Evolutionary conservation across 2,329 filamentous ascomycete species (phyloP).

Genomic region (Penicillium sp.): DNA sequence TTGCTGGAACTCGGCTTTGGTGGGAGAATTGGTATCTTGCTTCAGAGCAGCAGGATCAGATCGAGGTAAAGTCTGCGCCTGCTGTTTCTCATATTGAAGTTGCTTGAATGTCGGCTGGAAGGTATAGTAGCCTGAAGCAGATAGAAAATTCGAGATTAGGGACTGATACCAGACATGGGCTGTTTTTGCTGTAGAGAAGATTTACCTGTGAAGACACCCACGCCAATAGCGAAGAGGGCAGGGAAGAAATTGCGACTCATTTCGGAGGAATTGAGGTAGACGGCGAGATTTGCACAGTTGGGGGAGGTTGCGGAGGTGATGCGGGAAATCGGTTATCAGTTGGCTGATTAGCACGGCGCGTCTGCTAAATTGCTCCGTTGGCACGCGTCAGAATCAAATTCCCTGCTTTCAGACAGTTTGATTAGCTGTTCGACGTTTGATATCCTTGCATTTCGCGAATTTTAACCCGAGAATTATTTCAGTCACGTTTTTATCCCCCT

Average conservation of each 20-base stretch:
- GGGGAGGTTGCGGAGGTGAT: slow-evolving; percentile 13
- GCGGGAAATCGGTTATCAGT: slow-evolving; percentile 17
- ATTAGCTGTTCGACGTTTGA: not conserved
- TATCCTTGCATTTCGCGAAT: not conserved
- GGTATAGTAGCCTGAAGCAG: slow-evolving; percentile 34
- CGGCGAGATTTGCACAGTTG: slow-evolving; percentile 1
- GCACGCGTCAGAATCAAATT: slow-evolving; percentile 3
- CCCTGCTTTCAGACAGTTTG: not conserved
- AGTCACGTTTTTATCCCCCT: not conserved
- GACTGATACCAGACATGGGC: not conserved
- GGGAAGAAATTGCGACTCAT: slow-evolving; percentile 36
- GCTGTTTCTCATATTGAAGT: slow-evolving; percentile 26
- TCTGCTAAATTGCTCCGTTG: slow-evolving; percentile 17
- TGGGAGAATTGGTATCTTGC: not conserved
- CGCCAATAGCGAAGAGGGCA: slow-evolving; percentile 30
- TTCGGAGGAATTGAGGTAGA: slow-evolving; percentile 1
- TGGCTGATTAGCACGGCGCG: slow-evolving; percentile 18
- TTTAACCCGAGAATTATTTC: not conserved
- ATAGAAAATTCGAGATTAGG: slow-evolving; percentile 12
- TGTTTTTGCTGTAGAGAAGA: not conserved
- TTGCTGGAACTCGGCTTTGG: not conserved
- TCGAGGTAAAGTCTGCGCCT: slow-evolving; percentile 1
- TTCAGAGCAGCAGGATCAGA: not conserved
- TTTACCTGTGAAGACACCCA: slow-evolving; percentile 36
- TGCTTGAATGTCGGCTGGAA: slow-evolving; percentile 37